Evolutionary conservation across 2,329 filamentous ascomycete species (phyloP).

Genomic region (Fonsecaea pedrosoi): DNA sequence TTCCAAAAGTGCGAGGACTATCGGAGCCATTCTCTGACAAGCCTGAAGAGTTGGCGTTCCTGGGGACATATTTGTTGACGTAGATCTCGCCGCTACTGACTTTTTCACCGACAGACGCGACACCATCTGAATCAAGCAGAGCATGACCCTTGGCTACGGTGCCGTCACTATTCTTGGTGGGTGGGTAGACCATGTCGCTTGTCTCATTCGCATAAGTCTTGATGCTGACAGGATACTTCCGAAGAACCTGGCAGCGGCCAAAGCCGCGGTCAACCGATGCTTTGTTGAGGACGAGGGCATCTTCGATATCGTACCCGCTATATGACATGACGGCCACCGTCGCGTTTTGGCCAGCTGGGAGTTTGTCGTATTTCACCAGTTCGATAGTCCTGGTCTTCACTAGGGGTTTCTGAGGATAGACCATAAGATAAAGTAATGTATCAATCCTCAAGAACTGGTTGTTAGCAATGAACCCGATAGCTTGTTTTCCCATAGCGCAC

Average conservation of each 20-base stretch:
- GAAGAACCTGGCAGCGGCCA: slow-evolving; percentile 96
- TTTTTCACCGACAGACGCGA: slow-evolving; percentile 83
- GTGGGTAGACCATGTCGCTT: slow-evolving; percentile 65
- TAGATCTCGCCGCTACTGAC: slow-evolving; percentile 82
- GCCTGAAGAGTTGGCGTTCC: slow-evolving; percentile 75
- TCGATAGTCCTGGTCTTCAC: slow-evolving; percentile 97
- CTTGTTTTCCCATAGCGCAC: slow-evolving; percentile 99
- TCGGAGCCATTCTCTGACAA: slow-evolving; percentile 68
- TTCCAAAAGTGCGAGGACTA: slow-evolving; percentile 13
- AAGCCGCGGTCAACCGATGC: slow-evolving; percentile 94
- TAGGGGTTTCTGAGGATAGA: slow-evolving; percentile 97
- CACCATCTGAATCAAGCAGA: slow-evolving; percentile 80
- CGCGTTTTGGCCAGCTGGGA: slow-evolving; percentile 95
- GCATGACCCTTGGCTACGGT: slow-evolving; percentile 68
- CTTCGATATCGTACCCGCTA: slow-evolving; percentile 98
- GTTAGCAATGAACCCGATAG: slow-evolving; percentile 95
- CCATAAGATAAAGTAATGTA: slow-evolving; percentile 92
- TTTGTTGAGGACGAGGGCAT: slow-evolving; percentile 95
- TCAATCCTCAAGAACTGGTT: slow-evolving; percentile 98
- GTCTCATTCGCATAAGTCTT: slow-evolving; percentile 86
- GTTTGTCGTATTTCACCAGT: slow-evolving; percentile 94
- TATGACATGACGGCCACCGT: slow-evolving; percentile 99
- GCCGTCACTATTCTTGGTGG: slow-evolving; percentile 59
- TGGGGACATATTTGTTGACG: slow-evolving; percentile 85
- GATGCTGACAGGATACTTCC: slow-evolving; percentile 85